Evolutionary conservation across 257 asterid genomes (phyloP).

Genomic region (Przewalskia tangutica): DNA sequence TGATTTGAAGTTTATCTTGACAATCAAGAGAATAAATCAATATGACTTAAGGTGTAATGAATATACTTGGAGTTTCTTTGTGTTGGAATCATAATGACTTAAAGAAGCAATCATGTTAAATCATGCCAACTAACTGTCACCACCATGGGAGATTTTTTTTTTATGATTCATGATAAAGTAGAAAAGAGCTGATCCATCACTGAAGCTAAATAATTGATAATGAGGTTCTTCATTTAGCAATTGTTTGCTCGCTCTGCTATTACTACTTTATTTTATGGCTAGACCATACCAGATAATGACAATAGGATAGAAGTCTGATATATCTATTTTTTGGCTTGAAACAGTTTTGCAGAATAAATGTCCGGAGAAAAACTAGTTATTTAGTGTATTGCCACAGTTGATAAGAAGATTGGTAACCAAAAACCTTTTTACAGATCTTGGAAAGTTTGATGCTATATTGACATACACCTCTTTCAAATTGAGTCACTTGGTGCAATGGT

Average conservation of each 20-base stretch:
- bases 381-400: background rate
- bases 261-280: background rate
- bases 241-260: background rate
- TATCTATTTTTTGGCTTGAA: background rate
- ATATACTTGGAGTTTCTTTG: background rate
- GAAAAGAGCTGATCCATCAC: background rate
- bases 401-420: background rate
- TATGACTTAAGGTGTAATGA: background rate
- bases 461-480: background rate
- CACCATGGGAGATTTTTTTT: background rate
- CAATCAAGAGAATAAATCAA: background rate
- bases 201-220: background rate
- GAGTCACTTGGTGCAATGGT: background rate
- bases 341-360: background rate
- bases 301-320: background rate
- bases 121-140: background rate
- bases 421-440: background rate
- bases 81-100: background rate
- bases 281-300: background rate
- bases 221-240: background rate
- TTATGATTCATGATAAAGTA: background rate
- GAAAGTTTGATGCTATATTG: background rate
- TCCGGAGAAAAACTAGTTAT: too few relatives aligned
- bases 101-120: background rate
- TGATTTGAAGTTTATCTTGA: background rate